phyloP scores from a whole-genome alignment of 371 early-diverging fungal genomes.

The Mortierella sp. region DNA sequence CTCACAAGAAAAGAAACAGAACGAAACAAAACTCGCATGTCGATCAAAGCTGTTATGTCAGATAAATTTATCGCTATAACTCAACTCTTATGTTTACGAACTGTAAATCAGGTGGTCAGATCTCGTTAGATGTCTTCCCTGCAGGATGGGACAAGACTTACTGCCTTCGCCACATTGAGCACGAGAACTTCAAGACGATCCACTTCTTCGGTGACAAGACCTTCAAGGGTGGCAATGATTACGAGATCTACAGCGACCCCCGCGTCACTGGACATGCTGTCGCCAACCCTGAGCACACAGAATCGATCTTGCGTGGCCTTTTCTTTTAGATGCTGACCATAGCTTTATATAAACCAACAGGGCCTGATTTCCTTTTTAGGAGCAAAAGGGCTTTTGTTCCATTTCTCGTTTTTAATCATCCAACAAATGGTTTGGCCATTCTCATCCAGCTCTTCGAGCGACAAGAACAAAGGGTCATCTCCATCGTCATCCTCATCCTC shows the following conservation, averaged over 20 bases:
- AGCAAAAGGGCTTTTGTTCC: background rate
- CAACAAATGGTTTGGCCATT: slow-evolving; percentile 17
- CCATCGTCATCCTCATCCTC: background rate
- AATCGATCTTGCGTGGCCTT: slow-evolving; percentile 84
- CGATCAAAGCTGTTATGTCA: too few species aligned
- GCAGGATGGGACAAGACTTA: slow-evolving; percentile 99
- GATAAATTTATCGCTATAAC: too few species aligned
- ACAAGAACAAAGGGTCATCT: background rate
- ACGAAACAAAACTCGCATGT: too few species aligned
- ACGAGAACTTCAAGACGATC: slow-evolving; percentile 90
- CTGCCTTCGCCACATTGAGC: slow-evolving; percentile 93
- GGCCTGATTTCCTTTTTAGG: background rate
- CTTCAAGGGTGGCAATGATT: slow-evolving; percentile 98
- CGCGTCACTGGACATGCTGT: slow-evolving; percentile 93
- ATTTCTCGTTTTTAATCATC: background rate
- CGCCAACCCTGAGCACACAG: slow-evolving; percentile 92
- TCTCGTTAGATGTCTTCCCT: slow-evolving; percentile 99
- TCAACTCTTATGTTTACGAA: too few species aligned
- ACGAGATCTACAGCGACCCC: slow-evolving; percentile 95
- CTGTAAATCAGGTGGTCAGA: slow-evolving; percentile 86
- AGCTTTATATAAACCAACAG: background rate
- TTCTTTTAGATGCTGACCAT: slow-evolving; percentile 62
- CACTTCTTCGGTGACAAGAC: slow-evolving; percentile 99
- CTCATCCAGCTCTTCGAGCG: slow-evolving; percentile 6
- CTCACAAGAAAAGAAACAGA: too few species aligned